phyloP scores from a whole-genome alignment of 2,329 filamentous ascomycete genomes.

The Alternaria panax region DNA sequence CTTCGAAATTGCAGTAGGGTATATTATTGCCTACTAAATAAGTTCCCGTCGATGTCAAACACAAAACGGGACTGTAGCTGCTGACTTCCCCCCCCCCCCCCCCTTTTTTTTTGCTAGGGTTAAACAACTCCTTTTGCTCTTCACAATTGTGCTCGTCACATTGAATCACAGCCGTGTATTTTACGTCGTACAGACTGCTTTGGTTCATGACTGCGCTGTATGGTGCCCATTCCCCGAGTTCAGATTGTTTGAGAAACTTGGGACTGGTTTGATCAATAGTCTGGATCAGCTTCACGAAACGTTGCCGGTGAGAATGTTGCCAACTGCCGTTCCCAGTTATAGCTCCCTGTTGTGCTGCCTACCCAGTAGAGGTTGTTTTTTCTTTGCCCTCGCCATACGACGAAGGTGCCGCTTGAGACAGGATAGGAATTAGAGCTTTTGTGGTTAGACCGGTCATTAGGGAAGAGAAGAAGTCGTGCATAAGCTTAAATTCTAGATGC shows the following conservation, averaged over 20 bases:
- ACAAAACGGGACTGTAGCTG: conserved; percentile 17
- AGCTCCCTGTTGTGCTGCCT: conserved; percentile 63
- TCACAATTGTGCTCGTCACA: no score
- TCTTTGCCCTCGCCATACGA: conserved; percentile 59
- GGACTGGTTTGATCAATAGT: conserved; percentile 18
- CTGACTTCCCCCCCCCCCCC: conserved; percentile 24
- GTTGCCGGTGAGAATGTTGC: conserved; percentile 58
- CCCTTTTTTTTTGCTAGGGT: conserved; percentile 46
- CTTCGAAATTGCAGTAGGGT: conserved; percentile 17
- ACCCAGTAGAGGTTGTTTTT: conserved; percentile 63
- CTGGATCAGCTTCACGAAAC: conserved; percentile 50
- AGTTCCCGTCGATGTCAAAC: conserved; percentile 32
- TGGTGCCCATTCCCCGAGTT: background rate
- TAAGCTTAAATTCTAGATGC: conserved; percentile 47
- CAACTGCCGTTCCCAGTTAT: conserved; percentile 47
- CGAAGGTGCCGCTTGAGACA: conserved; percentile 56
- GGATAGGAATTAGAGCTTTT: conserved; percentile 54
- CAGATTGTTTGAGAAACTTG: conserved; percentile 8
- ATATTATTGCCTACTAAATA: conserved; percentile 29
- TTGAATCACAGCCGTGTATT: no score
- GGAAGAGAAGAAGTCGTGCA: conserved; percentile 57
- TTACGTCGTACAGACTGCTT: conserved; percentile 28
- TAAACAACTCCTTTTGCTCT: no score
- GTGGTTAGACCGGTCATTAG: conserved; percentile 56
- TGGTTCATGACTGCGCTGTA: conserved; percentile 23